Evolutionary conservation across 2,329 filamentous ascomycete species (phyloP).

Genomic region (Colletotrichum sp.): DNA sequence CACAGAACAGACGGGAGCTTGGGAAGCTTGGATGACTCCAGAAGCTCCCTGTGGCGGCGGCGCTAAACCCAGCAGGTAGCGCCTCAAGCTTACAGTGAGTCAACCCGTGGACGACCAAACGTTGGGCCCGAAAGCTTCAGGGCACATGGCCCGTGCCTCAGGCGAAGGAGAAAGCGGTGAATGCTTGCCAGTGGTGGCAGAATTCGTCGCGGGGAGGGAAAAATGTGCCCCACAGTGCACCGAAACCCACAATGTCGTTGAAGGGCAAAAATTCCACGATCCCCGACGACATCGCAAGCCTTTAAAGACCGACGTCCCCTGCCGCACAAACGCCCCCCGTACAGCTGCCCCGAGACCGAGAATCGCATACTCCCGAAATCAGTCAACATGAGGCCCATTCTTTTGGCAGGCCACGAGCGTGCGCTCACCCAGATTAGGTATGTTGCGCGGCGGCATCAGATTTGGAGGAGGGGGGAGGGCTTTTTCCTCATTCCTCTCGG

Average conservation of each 20-base stretch:
- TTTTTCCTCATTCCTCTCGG: background rate
- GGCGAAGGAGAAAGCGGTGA: constrained; percentile 19
- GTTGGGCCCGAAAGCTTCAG: background rate
- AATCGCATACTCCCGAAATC: constrained; percentile 20
- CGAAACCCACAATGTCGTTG: constrained; percentile 23
- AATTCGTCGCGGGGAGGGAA: constrained; percentile 20
- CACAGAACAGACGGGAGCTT: background rate
- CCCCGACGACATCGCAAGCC: constrained; percentile 18
- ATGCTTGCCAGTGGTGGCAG: constrained; percentile 10
- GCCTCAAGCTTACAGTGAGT: background rate
- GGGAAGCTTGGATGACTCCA: background rate
- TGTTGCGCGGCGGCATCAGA: constrained; percentile 28
- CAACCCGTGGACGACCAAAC: background rate
- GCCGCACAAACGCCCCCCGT: constrained; percentile 16
- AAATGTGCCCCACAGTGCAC: constrained; percentile 20
- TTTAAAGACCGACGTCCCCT: constrained; percentile 23
- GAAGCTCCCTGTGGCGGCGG: background rate
- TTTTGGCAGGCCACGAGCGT: constrained; percentile 95
- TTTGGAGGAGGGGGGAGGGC: constrained; percentile 6
- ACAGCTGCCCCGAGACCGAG: constrained; percentile 16
- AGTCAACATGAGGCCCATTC: constrained; percentile 89
- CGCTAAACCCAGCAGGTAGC: background rate
- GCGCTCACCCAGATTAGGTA: constrained; percentile 94
- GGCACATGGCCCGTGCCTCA: constrained; percentile 2
- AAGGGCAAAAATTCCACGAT: constrained; percentile 24